Base-by-base conservation (phyloP, 192 early-diverging fungal genomes). In the Gryganskiella cystojenkinii region DNA sequence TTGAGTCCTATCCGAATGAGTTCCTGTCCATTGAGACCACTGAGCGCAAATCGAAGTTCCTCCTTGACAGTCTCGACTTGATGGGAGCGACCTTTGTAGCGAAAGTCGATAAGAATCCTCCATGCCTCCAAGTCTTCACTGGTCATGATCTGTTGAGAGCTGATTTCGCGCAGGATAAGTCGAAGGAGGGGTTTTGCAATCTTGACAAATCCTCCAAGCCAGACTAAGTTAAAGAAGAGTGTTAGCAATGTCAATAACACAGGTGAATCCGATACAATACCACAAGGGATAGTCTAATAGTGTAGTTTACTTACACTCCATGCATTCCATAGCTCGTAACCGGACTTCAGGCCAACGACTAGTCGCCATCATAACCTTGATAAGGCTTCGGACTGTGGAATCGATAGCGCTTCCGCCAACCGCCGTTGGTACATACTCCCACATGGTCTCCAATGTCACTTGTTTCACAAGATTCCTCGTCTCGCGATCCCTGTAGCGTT, bases 341-440 rank as follows among this genome's bases (percentile, higher is more conserved):
- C 74, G 74, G 17, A 78, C 66, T 57, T 78, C 74, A 34, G 52
- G 49, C 74, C 74, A 78, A 17, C 66, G 74, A 64, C 66, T 68
- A 8, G 74, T 78, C 13, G 61, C 67, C 61, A 69, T 69, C 74
- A 78, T 78, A 19, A 78, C 60, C 42, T 78, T 78, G 53, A 69
- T 78, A 14, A 78, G 24, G 27, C 74, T 69, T 11, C 74, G 65
- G 3, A 78, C 67, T 1, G 61, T 51, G 0, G 61, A 28, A 15
- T 78, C 74, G 14, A 56, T 61, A 24, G 74, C 66, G 19, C 67
- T 63, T 9, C 37, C 61, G 13, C 74, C 61, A 8, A 59, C 46
- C 4, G 57, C 43, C 11, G 22, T 44, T 1, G 65, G 66, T 2
- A 78, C 44, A 27, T 78, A 60, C 14, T 69, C 74, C 61, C 60